Conservation (phyloP, 1,284 basidiomycete genomes). For the Trichosporon faecale region DNA sequence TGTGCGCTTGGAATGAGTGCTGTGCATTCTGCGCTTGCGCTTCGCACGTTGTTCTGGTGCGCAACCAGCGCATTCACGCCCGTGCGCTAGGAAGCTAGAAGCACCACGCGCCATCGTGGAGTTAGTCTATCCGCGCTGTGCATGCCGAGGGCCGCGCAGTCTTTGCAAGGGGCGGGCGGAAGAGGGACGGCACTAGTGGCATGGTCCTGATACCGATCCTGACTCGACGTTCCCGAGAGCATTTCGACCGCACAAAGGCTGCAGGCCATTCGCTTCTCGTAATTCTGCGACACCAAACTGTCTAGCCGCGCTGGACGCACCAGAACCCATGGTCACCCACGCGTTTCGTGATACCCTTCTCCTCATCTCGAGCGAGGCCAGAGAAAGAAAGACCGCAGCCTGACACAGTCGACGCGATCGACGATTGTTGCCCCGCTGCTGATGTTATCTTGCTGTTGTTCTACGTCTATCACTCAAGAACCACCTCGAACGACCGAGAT, state of each 20-base stretch:
- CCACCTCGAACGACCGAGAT: neutral
- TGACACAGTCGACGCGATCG: neutral
- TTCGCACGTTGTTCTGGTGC: too few species aligned
- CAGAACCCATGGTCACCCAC: neutral
- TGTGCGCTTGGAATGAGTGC: too few species aligned
- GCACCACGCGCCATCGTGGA: too few species aligned
- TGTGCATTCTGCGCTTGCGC: too few species aligned
- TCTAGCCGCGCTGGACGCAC: neutral
- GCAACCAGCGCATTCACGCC: too few species aligned
- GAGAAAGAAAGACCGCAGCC: neutral
- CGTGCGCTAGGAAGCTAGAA: too few species aligned
- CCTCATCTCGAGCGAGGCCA: too few species aligned
- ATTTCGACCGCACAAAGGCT: neutral
- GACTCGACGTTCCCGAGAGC: neutral
- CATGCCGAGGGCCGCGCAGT: neutral
- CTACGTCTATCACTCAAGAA: neutral
- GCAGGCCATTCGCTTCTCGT: neutral
- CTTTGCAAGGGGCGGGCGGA: too few species aligned
- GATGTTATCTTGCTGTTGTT: neutral
- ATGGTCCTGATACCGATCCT: neutral
- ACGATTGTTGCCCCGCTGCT: neutral
- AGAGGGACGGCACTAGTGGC: neutral
- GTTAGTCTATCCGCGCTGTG: too few species aligned
- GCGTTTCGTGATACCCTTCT: neutral
- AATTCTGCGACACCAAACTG: neutral